Percentiles rank a stretch among this genome's conserved stretches.
phyloP scores from a whole-genome alignment of 257 asterid species.

The Parsonsia alboflavescens region DNA sequence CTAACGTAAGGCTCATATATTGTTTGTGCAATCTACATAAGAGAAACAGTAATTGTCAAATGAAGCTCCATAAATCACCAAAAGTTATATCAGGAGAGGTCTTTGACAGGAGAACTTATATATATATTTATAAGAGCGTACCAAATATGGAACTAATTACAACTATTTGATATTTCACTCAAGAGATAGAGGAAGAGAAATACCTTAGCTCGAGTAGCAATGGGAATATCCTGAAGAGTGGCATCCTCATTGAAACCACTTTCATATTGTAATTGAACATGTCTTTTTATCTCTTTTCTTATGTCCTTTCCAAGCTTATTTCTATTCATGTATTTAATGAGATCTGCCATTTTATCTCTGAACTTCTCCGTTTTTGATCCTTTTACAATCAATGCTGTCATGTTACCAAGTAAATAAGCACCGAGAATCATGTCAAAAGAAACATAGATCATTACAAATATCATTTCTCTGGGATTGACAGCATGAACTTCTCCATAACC shows the following conservation, averaged over 20 bases:
- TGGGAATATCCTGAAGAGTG: constrained; percentile 59
- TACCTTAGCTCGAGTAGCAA: constrained; percentile 60
- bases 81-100: background rate
- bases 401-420: constrained; percentile 73
- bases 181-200: constrained; percentile 1
- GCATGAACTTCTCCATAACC: constrained; percentile 81
- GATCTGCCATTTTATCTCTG: constrained; percentile 62
- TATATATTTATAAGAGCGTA: background rate
- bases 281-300: constrained; percentile 49
- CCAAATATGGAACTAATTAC: background rate
- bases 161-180: background rate
- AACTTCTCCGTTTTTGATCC: constrained; percentile 71
- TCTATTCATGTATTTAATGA: constrained; percentile 48
- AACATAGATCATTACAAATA: constrained; percentile 64
- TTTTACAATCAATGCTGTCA: constrained; percentile 74
- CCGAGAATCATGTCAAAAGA: constrained; percentile 81
- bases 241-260: constrained; percentile 41
- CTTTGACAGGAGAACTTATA: background rate
- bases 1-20: constrained; percentile 42
- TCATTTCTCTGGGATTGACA: constrained; percentile 65
- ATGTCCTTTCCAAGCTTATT: constrained; percentile 54
- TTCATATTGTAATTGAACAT: constrained; percentile 57
- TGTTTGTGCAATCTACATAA: constrained; percentile 54
- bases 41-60: background rate
- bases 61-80: background rate